Conservation (phyloP, 2,329 filamentous ascomycete species). For the Aureobasidium sp. region DNA sequence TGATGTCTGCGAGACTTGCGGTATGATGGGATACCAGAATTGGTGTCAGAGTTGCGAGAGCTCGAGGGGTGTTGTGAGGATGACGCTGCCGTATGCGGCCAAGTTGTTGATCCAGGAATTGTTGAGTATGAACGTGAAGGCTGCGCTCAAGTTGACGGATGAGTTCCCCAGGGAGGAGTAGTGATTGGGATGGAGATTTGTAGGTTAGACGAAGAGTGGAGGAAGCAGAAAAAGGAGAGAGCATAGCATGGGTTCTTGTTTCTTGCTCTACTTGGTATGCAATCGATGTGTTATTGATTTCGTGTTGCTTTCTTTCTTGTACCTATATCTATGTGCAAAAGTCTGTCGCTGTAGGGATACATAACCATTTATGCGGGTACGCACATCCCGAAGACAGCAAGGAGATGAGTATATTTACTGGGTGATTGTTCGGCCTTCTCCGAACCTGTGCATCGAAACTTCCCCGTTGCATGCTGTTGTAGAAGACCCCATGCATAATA, state of each 20-base stretch:
- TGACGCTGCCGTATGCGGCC: slow-evolving; percentile 96
- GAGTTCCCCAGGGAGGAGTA: slow-evolving; percentile 60
- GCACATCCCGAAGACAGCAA: too few relatives aligned
- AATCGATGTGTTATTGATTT: background rate
- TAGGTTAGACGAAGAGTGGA: too few relatives aligned
- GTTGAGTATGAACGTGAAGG: slow-evolving; percentile 98
- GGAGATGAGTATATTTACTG: too few relatives aligned
- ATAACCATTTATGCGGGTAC: too few relatives aligned
- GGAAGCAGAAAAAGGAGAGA: background rate
- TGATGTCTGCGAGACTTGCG: slow-evolving; percentile 89
- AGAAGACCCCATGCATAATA: too few relatives aligned
- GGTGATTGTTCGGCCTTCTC: too few relatives aligned
- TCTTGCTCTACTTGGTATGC: background rate
- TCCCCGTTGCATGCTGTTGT: too few relatives aligned
- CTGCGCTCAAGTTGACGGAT: slow-evolving; percentile 80
- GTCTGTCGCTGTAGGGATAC: too few relatives aligned
- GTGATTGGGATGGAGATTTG: background rate
- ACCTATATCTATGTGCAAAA: too few relatives aligned
- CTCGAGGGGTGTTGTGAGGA: slow-evolving; percentile 74
- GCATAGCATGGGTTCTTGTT: background rate
- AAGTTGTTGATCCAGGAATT: slow-evolving; percentile 94
- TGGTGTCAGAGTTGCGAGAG: slow-evolving; percentile 92
- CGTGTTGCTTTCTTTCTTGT: too few relatives aligned
- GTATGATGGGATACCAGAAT: slow-evolving; percentile 88
- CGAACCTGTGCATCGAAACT: too few relatives aligned